phyloP scores from a whole-genome alignment of 225 moss, liverwort and hornwort species.

The Antitrichia curtipendula region DNA sequence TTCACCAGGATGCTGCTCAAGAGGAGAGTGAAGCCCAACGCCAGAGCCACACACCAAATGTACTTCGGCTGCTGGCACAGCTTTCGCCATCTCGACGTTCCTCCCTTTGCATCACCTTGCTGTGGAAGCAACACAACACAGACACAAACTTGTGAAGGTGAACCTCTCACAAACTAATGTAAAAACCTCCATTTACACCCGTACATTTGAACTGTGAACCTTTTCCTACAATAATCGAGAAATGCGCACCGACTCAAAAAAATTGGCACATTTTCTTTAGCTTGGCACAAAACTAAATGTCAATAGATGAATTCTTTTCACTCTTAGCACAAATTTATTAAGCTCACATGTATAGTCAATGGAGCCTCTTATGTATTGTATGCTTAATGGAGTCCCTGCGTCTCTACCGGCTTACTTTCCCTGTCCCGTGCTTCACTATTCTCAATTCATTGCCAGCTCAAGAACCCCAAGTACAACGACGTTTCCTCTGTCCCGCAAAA shows the following conservation, averaged over 20 bases:
- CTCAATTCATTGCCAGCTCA: background rate
- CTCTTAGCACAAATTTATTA: background rate
- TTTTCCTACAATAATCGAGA: background rate
- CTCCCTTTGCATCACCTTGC: background rate
- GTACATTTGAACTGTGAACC: background rate
- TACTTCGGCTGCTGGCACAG: constrained; percentile 15
- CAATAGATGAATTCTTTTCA: background rate
- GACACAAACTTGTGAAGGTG: background rate
- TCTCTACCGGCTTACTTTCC: background rate
- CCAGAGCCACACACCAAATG: background rate
- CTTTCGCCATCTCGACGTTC: background rate
- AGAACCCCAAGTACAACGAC: background rate
- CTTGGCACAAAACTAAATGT: background rate
- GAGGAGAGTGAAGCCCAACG: constrained; percentile 7
- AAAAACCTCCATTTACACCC: background rate
- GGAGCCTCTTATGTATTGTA: background rate
- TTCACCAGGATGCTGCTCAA: constrained; percentile 9
- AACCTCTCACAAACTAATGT: too few relatives aligned
- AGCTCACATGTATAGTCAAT: background rate
- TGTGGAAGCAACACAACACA: background rate
- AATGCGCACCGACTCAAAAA: too few relatives aligned
- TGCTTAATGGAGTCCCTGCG: background rate
- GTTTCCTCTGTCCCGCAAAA: too few relatives aligned
- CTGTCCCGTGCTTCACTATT: background rate
- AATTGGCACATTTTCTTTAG: background rate